Evolutionary conservation across 116 monocot genomes (phyloP).

Genomic region (Iris pallida): DNA sequence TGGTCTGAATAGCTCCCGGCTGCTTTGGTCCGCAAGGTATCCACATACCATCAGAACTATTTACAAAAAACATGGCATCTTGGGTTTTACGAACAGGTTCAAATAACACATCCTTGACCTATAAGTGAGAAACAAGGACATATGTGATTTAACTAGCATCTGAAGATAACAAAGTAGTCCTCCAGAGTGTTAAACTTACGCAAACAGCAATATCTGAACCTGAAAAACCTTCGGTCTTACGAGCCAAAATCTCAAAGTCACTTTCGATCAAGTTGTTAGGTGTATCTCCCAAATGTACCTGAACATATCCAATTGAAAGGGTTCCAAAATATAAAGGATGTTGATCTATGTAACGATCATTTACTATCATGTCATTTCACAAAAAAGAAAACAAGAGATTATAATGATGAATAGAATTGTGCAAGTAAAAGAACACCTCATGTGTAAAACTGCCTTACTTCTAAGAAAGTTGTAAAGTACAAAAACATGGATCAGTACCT

Average conservation of each 20-base stretch:
- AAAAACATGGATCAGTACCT: conserved; percentile 33
- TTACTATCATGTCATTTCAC: too few species aligned
- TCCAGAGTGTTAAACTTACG: conserved; percentile 33
- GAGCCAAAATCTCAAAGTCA: conserved; percentile 80
- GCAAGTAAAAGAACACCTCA: not conserved
- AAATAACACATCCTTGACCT: conserved; percentile 88
- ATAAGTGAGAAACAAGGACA: not conserved
- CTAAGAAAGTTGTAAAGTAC: not conserved
- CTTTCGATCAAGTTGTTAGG: conserved; percentile 85
- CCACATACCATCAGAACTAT: conserved; percentile 49
- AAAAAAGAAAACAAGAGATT: too few species aligned
- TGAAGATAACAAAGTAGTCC: not conserved
- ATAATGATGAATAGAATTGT: not conserved
- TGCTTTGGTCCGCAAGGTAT: conserved; percentile 90
- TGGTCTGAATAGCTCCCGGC: conserved; percentile 61
- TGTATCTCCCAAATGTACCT: conserved; percentile 99
- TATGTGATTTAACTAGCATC: not conserved
- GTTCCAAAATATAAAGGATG: not conserved
- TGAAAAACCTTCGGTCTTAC: conserved; percentile 72
- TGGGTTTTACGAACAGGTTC: conserved; percentile 90
- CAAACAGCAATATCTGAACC: conserved; percentile 90
- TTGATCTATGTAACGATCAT: not conserved
- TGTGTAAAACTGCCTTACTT: too few species aligned
- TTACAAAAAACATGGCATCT: conserved; percentile 81
- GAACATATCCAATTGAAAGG: not conserved